These are phyloP conservation scores for Hevea brasiliensis DNA, from an alignment of 345 rosid species.

Conservation along the genomic window DNA sequence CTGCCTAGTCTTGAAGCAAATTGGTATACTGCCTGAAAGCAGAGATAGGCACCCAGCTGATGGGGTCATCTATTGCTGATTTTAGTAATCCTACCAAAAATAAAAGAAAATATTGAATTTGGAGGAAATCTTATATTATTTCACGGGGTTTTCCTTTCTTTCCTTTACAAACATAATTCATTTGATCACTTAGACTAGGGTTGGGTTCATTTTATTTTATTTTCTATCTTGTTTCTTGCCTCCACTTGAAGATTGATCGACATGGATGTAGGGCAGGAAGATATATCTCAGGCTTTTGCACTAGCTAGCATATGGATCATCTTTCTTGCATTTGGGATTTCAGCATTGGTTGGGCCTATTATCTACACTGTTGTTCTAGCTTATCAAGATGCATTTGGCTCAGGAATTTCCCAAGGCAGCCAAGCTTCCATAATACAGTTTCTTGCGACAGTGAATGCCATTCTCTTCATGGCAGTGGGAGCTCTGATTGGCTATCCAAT, in stretches of 20 bases:
- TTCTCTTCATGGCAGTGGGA: slow-evolving; percentile 67
- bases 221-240: slow-evolving; percentile 10
- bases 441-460: slow-evolving; percentile 50
- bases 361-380: slow-evolving; percentile 58
- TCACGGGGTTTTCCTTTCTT: neutral
- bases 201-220: neutral
- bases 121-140: neutral
- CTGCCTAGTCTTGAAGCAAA: neutral
- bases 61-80: neutral
- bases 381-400: slow-evolving; percentile 50
- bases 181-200: neutral
- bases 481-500: slow-evolving; percentile 69
- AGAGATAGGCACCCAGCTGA: neutral
- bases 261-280: slow-evolving; percentile 97
- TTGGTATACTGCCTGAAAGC: neutral
- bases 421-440: slow-evolving; percentile 49
- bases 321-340: slow-evolving; percentile 69
- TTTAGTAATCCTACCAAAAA: neutral
- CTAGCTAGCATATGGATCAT: slow-evolving; percentile 86
- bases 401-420: slow-evolving; percentile 38
- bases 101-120: neutral
- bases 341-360: slow-evolving; percentile 55
- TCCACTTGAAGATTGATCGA: slow-evolving; percentile 57
- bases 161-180: neutral
- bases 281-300: slow-evolving; percentile 76